Evolutionary conservation across 2,329 filamentous ascomycete species (phyloP).

Genomic region (Golovinomyces cichoracearum): DNA sequence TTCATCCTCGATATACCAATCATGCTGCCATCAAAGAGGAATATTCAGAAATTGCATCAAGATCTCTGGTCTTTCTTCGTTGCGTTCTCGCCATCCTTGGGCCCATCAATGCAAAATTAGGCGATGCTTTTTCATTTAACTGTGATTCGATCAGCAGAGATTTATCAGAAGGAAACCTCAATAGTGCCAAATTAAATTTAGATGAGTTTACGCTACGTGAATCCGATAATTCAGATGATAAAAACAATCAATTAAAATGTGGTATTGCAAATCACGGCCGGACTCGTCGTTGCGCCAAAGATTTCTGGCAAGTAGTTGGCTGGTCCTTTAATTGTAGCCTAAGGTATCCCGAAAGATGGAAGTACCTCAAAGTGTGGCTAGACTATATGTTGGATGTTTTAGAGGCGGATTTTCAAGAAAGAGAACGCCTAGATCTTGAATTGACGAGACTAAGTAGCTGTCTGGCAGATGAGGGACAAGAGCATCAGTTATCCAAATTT

Average conservation of each 20-base stretch:
- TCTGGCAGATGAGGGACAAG: constrained; percentile 3
- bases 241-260: constrained; percentile 23
- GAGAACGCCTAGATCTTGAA: constrained; percentile 24
- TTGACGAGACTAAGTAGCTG: too few species aligned
- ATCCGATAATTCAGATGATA: constrained; percentile 19
- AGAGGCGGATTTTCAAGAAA: constrained; percentile 40
- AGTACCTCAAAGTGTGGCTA: constrained; percentile 57
- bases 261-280: constrained; percentile 37
- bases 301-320: constrained; percentile 72
- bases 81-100: constrained; percentile 39
- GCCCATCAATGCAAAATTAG: constrained; percentile 41
- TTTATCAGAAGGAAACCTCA: constrained; percentile 9
- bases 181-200: constrained; percentile 6
- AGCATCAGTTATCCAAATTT: constrained; percentile 12
- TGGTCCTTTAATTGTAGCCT: constrained; percentile 87
- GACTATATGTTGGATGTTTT: constrained; percentile 54
- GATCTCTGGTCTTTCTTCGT: constrained; percentile 44
- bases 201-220: constrained; percentile 19
- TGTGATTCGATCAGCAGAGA: constrained; percentile 2
- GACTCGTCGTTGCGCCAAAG: constrained; percentile 49
- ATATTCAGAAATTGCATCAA: constrained; percentile 34
- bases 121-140: constrained; percentile 44
- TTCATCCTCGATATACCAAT: constrained; percentile 58
- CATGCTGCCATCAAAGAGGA: constrained; percentile 32
- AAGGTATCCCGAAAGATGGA: constrained; percentile 47